phyloP scores from a whole-genome alignment of 1,284 basidiomycete genomes.

The Cryptococcus sp. region DNA sequence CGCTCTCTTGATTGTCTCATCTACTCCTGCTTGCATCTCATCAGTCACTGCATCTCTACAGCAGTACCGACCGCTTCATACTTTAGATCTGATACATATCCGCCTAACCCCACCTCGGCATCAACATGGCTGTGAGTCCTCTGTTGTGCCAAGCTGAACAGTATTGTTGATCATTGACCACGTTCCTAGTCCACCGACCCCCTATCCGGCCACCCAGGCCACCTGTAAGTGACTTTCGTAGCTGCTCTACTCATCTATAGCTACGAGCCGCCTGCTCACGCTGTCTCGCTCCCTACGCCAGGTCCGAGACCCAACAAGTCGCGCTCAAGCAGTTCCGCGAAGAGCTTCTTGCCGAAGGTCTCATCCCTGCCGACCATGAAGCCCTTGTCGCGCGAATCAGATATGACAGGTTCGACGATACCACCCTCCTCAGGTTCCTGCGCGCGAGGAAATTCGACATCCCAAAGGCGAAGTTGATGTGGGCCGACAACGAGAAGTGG shows the following conservation, averaged over 20 bases:
- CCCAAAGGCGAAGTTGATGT: constrained; percentile 78
- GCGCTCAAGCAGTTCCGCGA: constrained; percentile 72
- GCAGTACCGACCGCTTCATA: background rate
- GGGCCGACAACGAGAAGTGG: constrained; percentile 83
- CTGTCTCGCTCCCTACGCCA: constrained; percentile 6
- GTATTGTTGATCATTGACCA: background rate
- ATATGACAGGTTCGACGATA: constrained; percentile 75
- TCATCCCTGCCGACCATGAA: constrained; percentile 44
- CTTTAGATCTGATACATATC: background rate
- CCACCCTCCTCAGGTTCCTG: constrained; percentile 80
- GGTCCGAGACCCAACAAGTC: constrained; percentile 66
- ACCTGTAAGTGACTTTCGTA: constrained; percentile 58
- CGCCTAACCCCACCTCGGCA: background rate
- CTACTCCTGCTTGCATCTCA: background rate
- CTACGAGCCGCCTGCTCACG: background rate
- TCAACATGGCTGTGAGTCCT: background rate
- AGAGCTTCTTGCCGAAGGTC: constrained; percentile 58
- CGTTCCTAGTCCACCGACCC: constrained; percentile 53
- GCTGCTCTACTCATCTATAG: background rate
- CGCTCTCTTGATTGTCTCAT: background rate
- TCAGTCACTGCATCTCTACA: background rate
- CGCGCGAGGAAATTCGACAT: constrained; percentile 93
- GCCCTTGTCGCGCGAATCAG: constrained; percentile 44
- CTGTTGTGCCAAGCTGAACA: background rate
- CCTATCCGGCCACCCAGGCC: constrained; percentile 75